Conservation (phyloP, 140 eudicot species). For the Artemisia princeps region DNA sequence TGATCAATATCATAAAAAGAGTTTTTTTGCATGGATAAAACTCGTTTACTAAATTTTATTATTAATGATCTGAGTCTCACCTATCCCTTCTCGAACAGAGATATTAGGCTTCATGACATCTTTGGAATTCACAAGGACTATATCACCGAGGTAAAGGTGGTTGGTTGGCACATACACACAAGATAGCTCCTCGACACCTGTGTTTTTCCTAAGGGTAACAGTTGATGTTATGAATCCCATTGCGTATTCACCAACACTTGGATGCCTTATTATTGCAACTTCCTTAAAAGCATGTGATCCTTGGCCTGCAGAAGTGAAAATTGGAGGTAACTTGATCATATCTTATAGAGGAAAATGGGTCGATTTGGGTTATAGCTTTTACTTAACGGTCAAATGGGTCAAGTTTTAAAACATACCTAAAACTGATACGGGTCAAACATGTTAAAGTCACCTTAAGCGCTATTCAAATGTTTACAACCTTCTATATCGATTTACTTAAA, state of each 20-base stretch:
- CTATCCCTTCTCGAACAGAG: conserved; percentile 53
- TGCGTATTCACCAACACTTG: conserved; percentile 49
- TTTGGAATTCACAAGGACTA: conserved; percentile 39
- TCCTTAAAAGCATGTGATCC: conserved; percentile 53
- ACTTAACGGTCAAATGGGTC: too few species aligned
- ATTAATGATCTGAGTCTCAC: conserved; percentile 8
- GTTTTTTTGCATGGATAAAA: too few species aligned
- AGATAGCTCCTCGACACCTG: conserved; percentile 45
- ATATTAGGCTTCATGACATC: conserved; percentile 52
- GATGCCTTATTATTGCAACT: conserved; percentile 55
- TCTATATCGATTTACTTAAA: not conserved
- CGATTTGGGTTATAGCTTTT: too few species aligned
- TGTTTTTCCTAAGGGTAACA: conserved; percentile 29
- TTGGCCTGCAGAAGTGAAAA: conserved; percentile 28
- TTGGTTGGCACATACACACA: conserved; percentile 56
- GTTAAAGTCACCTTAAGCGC: too few species aligned
- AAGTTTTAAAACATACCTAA: too few species aligned
- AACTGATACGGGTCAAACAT: too few species aligned
- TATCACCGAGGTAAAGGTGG: conserved; percentile 58
- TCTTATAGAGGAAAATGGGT: too few species aligned
- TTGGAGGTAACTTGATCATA: not conserved
- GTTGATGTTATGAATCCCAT: conserved; percentile 53
- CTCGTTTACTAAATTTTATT: too few species aligned
- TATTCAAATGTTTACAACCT: too few species aligned
- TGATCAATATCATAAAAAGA: not conserved